These are phyloP conservation scores for Neonectria faginata DNA, from an alignment of 2,329 filamentous ascomycete species.

Conservation along the genomic window DNA sequence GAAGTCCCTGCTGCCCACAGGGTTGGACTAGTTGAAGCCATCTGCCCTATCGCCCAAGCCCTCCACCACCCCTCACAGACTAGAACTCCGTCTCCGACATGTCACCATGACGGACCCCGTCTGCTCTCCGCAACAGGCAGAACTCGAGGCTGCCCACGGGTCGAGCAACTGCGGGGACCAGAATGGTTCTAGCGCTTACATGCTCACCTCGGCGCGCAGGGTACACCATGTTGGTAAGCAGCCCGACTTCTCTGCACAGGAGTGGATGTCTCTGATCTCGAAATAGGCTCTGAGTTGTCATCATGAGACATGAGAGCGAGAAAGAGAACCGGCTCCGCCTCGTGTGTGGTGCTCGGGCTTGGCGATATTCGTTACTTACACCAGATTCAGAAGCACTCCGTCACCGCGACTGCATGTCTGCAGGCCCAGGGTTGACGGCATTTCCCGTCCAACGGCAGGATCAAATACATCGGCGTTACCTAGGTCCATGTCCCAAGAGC, in stretches of 20 bases:
- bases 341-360: background rate
- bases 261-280: conserved; percentile 21
- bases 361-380: conserved; percentile 2
- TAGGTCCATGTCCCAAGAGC: conserved; percentile 2
- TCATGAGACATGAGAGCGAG: background rate
- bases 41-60: background rate
- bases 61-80: background rate
- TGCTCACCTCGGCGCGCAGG: conserved; percentile 13
- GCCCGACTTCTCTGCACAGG: conserved; percentile 22
- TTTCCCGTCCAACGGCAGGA: conserved; percentile 8
- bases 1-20: background rate
- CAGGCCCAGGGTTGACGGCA: conserved; percentile 4
- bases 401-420: conserved; percentile 9
- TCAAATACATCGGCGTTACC: background rate
- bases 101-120: background rate
- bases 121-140: conserved; percentile 7
- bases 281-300: conserved; percentile 10
- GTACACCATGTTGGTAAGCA: conserved; percentile 18
- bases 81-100: background rate
- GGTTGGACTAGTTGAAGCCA: background rate
- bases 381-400: conserved; percentile 6
- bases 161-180: conserved; percentile 3
- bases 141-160: background rate
- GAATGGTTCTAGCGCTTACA: conserved; percentile 31
- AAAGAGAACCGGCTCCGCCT: background rate